A percentile compares a stretch with the other conserved stretches of the same genome.
These are phyloP conservation scores for Exophiala aquamarina DNA, from an alignment of 2,329 filamentous ascomycete genomes.

Conservation along the genomic window DNA sequence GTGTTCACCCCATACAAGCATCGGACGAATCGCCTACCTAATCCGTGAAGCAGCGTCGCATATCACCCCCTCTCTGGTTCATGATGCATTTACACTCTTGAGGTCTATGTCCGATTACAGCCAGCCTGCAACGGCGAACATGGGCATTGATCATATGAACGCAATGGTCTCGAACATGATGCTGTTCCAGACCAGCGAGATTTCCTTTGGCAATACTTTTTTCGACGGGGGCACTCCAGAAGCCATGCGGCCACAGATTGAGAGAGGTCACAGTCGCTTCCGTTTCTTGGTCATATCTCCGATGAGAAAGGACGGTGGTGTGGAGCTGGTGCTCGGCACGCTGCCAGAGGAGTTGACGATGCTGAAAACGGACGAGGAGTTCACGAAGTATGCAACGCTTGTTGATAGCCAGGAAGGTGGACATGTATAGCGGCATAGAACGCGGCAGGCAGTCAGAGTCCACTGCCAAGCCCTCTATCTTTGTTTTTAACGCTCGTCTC, in stretches of 20 bases:
- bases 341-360: slow-evolving; percentile 24
- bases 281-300: slow-evolving; percentile 32
- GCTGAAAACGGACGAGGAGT: slow-evolving; percentile 23
- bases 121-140: slow-evolving; percentile 6
- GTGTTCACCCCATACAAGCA: too few species aligned
- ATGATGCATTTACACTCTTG: too few species aligned
- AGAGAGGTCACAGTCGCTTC: slow-evolving; percentile 28
- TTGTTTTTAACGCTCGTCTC: too few species aligned
- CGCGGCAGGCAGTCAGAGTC: too few species aligned
- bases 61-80: too few species aligned
- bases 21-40: too few species aligned
- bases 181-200: neutral
- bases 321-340: slow-evolving; percentile 26
- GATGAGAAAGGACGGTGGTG: slow-evolving; percentile 29
- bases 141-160: slow-evolving; percentile 8
- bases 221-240: slow-evolving; percentile 30
- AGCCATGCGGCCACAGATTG: slow-evolving; percentile 31
- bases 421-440: too few species aligned
- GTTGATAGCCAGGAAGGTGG: too few species aligned
- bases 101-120: slow-evolving; percentile 2
- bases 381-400: slow-evolving; percentile 22
- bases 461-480: too few species aligned
- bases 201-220: too few species aligned
- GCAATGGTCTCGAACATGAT: slow-evolving; percentile 11
- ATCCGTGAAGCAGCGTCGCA: too few species aligned